Conservation (phyloP, 805 yeast species). For the Myxozyma vanderwaltii region DNA sequence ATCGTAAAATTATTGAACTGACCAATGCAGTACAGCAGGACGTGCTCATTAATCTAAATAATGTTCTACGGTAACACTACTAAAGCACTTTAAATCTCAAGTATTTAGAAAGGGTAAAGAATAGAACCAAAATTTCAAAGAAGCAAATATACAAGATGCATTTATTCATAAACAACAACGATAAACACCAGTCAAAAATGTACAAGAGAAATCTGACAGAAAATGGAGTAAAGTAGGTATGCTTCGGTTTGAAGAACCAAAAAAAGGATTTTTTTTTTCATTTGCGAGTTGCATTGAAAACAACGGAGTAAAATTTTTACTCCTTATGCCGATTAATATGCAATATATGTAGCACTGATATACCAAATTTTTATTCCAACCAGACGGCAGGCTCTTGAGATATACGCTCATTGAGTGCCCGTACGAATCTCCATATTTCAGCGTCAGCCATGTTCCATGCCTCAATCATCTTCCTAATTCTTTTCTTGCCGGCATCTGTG, state of each 20-base stretch:
- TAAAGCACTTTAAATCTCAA: neutral
- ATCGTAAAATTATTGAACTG: too few relatives aligned
- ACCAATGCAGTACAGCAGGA: too few relatives aligned
- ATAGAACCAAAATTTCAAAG: neutral
- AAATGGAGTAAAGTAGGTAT: too few relatives aligned
- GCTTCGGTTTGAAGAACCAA: too few relatives aligned
- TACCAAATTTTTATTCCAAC: neutral
- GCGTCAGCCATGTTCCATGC: slow-evolving; percentile 34
- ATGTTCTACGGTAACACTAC: neutral
- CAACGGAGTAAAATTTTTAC: too few relatives aligned
- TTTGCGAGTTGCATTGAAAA: too few relatives aligned
- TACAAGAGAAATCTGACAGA: neutral
- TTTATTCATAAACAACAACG: neutral
- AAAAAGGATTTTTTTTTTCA: too few relatives aligned
- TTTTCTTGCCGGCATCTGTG: neutral
- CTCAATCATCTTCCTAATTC: slow-evolving; percentile 16
- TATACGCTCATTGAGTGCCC: slow-evolving; percentile 19
- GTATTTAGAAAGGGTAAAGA: neutral
- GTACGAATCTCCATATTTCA: slow-evolving; percentile 31
- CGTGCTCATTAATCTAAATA: too few relatives aligned
- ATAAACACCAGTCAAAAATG: slow-evolving; percentile 1
- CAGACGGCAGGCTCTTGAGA: slow-evolving; percentile 19
- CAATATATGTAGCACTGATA: neutral
- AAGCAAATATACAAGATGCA: neutral
- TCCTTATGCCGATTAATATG: too few relatives aligned